These are phyloP conservation scores for Nemania abortiva DNA, from an alignment of 2,329 filamentous ascomycete genomes.

Conservation along the genomic window DNA sequence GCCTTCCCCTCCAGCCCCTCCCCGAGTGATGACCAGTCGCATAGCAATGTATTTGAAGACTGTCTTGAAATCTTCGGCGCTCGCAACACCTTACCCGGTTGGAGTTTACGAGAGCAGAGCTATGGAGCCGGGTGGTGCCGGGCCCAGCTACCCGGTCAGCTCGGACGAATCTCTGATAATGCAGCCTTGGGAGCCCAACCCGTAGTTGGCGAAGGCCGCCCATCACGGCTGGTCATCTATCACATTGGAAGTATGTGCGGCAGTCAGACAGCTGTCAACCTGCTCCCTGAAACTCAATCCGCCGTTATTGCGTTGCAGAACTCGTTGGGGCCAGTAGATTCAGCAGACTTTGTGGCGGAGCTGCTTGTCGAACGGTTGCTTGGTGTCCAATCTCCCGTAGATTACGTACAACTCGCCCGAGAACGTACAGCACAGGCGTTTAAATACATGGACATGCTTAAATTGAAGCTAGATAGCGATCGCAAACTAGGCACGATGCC, in stretches of 20 bases:
- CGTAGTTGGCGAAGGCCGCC: neutral
- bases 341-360: neutral
- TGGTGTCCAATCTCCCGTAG: neutral
- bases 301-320: neutral
- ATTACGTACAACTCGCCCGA: neutral
- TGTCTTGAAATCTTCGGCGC: neutral
- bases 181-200: neutral
- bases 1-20: neutral
- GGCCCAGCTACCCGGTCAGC: neutral
- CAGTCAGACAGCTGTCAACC: neutral
- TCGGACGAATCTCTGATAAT: neutral
- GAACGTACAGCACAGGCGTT: neutral
- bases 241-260: neutral
- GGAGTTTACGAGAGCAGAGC: neutral
- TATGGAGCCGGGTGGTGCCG: constrained; percentile 2
- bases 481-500: neutral
- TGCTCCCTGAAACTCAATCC: neutral
- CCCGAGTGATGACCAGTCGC: neutral
- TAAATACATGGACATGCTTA: neutral
- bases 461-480: constrained; percentile 1
- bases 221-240: neutral
- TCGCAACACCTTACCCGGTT: neutral
- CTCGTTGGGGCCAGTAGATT: neutral
- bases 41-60: constrained; percentile 2
- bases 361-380: neutral